Evolutionary conservation across 306 rosid species (phyloP), one percentile per base, ranked within the genome.

Genomic region (Quillaja saponaria): DNA sequence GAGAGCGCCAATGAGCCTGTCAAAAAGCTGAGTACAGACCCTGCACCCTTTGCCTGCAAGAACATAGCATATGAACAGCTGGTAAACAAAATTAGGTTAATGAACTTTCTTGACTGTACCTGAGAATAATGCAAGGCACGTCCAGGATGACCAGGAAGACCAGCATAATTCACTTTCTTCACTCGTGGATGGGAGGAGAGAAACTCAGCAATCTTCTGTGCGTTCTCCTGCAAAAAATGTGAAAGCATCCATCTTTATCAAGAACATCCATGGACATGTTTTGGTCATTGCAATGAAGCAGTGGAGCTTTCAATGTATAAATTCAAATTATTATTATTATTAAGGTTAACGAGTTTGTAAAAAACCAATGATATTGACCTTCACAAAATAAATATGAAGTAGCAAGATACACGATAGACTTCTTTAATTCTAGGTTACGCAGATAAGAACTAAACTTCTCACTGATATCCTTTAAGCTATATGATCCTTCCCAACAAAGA

Each of bases 141-240:
- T 20, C 90, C 94, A 63, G 94, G 95, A 82, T 82, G 91, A 72
- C 55, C 71, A 41, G 82, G 77, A 74, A 88, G 80, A 66, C 95
- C 94, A 49, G 95, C 87, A 71, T 86, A 86, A 75, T 81, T 73
- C 58, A 92, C 96, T 79, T 78, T 74, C 81, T 72, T 79, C 47
- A 88, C 95, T 38, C 75, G 88, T 17, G 95, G 84, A 81, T 88
- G 90, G 67, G 94, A 77, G 19, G 80, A 65, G 14, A 92, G 96
- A 80, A 82, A 92, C 76, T 86, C 96, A 10, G 98, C 95, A 81
- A 92, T 81, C 78, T 82, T 84, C 59, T 92, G 95, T 13, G 98
- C 98, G 76, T 84, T 92, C 51, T 79, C 94, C 98, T 88, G 80
- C 82, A 71, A 57, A 53, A 58, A 38, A 58, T 61, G n/a, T 56